Conservation (phyloP, 2,329 filamentous ascomycete genomes). For the Fusarium lateritium region DNA sequence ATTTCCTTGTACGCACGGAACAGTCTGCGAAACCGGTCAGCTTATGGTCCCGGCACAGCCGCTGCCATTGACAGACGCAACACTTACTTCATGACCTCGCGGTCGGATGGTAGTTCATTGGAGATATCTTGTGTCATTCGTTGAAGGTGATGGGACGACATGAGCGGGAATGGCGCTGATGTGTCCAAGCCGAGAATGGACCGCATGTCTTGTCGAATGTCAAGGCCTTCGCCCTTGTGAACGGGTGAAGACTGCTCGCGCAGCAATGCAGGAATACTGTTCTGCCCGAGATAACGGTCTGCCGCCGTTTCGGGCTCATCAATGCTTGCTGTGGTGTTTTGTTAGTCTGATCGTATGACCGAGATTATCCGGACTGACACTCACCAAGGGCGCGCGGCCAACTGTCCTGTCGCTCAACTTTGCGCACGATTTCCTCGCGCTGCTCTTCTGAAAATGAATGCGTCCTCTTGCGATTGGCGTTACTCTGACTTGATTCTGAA, state of each 20-base stretch:
- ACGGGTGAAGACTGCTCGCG: constrained; percentile 71
- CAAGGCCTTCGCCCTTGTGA: constrained; percentile 66
- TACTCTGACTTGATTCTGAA: constrained; percentile 45
- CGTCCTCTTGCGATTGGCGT: constrained; percentile 52
- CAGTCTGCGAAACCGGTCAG: constrained; percentile 59
- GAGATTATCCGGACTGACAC: constrained; percentile 23
- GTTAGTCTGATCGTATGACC: constrained; percentile 40
- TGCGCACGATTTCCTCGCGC: constrained; percentile 50
- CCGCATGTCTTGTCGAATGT: constrained; percentile 75
- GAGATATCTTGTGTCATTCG: constrained; percentile 73
- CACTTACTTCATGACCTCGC: constrained; percentile 77
- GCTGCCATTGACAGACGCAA: background rate
- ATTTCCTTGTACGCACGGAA: constrained; percentile 78
- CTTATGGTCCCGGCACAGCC: background rate
- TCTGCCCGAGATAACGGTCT: constrained; percentile 75
- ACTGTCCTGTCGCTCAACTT: constrained; percentile 57
- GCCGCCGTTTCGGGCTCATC: constrained; percentile 70
- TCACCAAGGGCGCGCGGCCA: constrained; percentile 61
- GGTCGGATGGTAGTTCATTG: constrained; percentile 73
- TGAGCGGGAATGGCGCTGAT: constrained; percentile 76
- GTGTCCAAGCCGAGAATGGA: constrained; percentile 77
- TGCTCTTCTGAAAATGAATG: constrained; percentile 52
- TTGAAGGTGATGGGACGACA: constrained; percentile 75
- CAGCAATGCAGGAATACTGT: constrained; percentile 76
- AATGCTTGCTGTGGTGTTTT: constrained; percentile 55